phyloP scores from a whole-genome alignment of 1,284 basidiomycete genomes.

The Phylloboletellus chloephorus region DNA sequence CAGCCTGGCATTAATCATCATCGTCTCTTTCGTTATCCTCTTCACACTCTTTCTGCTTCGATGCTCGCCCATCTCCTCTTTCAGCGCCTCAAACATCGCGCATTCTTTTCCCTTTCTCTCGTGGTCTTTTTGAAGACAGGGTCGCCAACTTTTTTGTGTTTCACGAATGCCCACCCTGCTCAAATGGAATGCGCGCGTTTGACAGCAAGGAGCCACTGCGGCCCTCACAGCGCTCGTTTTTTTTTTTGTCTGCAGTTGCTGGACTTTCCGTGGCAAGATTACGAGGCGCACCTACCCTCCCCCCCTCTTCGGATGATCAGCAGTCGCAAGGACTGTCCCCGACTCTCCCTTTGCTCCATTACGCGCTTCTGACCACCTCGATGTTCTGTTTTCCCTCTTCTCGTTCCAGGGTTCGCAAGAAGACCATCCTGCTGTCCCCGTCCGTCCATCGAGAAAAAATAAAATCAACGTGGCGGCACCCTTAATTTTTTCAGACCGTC shows the following conservation, averaged over 20 bases:
- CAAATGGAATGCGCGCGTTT: constrained; percentile 71
- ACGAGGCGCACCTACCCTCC: constrained; percentile 32
- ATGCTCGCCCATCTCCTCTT: constrained; percentile 32
- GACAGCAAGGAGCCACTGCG: constrained; percentile 33
- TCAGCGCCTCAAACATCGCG: constrained; percentile 68
- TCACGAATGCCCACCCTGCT: constrained; percentile 74
- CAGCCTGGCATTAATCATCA: constrained; percentile 58
- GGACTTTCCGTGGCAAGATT: constrained; percentile 49
- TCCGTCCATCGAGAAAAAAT: constrained; percentile 74
- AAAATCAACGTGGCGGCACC: too few relatives aligned
- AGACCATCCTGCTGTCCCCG: constrained; percentile 85
- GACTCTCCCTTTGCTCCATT: constrained; percentile 60
- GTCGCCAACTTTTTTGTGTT: constrained; percentile 96
- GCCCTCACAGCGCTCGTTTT: constrained; percentile 60
- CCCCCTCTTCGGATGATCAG: constrained; percentile 11
- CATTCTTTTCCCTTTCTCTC: constrained; percentile 89
- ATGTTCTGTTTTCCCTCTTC: constrained; percentile 92
- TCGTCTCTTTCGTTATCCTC: constrained; percentile 58
- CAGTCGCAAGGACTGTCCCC: constrained; percentile 34
- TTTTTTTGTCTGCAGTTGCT: constrained; percentile 59
- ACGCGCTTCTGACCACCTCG: constrained; percentile 66
- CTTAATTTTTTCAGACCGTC: too few relatives aligned
- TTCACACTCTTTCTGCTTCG: constrained; percentile 45
- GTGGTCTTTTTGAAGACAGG: constrained; percentile 94
- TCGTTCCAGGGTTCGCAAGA: constrained; percentile 96